A percentile compares a stretch with the other conserved stretches of the same genome.
These are phyloP conservation scores for Daldinia bambusicola DNA, from an alignment of 495 filamentous ascomycete genomes.

Conservation along the genomic window DNA sequence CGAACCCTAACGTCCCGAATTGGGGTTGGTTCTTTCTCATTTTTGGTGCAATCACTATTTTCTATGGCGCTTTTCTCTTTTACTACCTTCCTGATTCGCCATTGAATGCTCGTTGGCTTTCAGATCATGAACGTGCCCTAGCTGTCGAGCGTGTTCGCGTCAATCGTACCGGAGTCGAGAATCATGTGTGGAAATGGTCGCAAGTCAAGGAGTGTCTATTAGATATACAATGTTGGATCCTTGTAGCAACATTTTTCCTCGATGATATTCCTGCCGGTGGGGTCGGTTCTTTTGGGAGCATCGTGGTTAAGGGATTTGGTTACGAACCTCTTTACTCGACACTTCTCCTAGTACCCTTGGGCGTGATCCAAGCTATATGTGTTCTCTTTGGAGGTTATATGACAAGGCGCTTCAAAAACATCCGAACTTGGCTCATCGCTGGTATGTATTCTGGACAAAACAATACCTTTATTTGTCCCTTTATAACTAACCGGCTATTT, in stretches of 20 bases:
- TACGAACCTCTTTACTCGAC: constrained; percentile 57
- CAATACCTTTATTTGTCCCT: background rate
- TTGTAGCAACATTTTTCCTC: constrained; percentile 49
- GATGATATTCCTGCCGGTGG: constrained; percentile 58
- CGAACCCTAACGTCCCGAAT: constrained; percentile 46
- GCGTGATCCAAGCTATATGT: constrained; percentile 53
- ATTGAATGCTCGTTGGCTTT: constrained; percentile 58
- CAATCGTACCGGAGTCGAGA: constrained; percentile 73
- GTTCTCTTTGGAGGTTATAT: constrained; percentile 55
- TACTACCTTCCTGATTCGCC: constrained; percentile 63
- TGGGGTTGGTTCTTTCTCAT: constrained; percentile 60
- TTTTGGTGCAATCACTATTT: constrained; percentile 53
- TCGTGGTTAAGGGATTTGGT: constrained; percentile 58
- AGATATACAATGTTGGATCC: constrained; percentile 64
- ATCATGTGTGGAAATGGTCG: constrained; percentile 70
- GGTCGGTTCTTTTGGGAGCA: constrained; percentile 58
- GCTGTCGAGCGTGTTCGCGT: constrained; percentile 66
- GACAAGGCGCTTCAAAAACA: constrained; percentile 46
- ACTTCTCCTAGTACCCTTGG: constrained; percentile 56
- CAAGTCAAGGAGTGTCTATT: constrained; percentile 67
- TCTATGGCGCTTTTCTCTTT: constrained; percentile 53
- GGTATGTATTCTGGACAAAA: constrained; percentile 15
- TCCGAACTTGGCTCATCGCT: constrained; percentile 36
- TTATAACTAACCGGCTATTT: constrained; percentile 10
- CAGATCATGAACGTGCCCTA: constrained; percentile 58